Percentiles rank a stretch among this genome's conserved stretches.
Evolutionary conservation across 2,329 filamentous ascomycete species (phyloP).

Genomic region (Penicillium sclerotiorum): DNA sequence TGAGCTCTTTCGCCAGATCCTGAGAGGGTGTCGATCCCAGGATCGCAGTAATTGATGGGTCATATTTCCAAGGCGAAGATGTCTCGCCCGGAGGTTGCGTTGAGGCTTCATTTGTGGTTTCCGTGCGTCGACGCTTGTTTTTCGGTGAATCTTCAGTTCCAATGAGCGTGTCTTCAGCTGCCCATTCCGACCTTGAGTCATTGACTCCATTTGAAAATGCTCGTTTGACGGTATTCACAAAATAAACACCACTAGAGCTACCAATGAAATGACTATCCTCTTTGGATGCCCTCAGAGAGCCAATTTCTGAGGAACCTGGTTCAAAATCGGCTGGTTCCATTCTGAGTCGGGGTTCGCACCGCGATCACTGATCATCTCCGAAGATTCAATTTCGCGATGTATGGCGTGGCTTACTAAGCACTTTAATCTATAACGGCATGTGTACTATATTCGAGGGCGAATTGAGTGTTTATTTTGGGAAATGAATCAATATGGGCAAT

Average conservation of each 20-base stretch:
- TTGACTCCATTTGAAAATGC: conserved; percentile 49
- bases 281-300: conserved; percentile 45
- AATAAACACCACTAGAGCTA: conserved; percentile 57
- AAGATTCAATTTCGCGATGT: not conserved
- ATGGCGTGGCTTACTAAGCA: too few species aligned
- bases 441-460: too few species aligned
- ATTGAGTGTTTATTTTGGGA: too few species aligned
- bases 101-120: conserved; percentile 7
- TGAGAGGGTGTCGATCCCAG: conserved; percentile 33
- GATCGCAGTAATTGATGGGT: conserved; percentile 25
- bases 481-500: too few species aligned
- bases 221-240: conserved; percentile 56
- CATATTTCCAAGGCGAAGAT: conserved; percentile 31
- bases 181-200: conserved; percentile 16
- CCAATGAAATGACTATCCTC: conserved; percentile 56
- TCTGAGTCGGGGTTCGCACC: conserved; percentile 18
- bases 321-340: conserved; percentile 33
- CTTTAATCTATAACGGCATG: too few species aligned
- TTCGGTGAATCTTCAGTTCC: conserved; percentile 28
- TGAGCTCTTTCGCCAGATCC: conserved; percentile 44
- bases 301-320: conserved; percentile 41
- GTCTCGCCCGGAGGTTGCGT: conserved; percentile 8
- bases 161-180: conserved; percentile 34
- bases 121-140: conserved; percentile 18
- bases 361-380: not conserved